Evolutionary conservation across 2,329 filamentous ascomycete species (phyloP).

Genomic region (Ceratocystis cubensis): DNA sequence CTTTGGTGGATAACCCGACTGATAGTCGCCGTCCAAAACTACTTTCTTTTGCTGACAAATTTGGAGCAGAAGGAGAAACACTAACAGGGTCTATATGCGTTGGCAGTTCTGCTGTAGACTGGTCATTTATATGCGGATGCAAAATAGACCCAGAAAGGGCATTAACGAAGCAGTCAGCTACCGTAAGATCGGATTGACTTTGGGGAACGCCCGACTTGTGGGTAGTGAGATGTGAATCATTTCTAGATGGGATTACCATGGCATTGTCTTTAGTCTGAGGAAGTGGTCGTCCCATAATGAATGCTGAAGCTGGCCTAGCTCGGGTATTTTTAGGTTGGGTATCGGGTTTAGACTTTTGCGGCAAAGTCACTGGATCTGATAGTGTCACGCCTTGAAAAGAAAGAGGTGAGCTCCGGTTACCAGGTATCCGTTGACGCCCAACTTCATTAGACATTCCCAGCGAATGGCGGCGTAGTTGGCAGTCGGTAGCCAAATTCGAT

Average conservation of each 20-base stretch:
- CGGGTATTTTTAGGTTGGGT: background rate
- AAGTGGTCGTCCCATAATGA: background rate
- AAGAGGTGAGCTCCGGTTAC: background rate
- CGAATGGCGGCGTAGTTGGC: background rate
- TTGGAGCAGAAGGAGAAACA: background rate
- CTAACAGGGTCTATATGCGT: background rate
- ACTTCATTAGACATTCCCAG: background rate
- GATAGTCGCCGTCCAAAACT: background rate
- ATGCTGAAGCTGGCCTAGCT: background rate
- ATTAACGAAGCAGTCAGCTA: background rate
- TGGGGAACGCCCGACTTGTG: background rate
- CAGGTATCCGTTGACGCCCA: background rate
- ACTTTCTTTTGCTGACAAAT: background rate
- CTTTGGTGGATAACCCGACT: background rate
- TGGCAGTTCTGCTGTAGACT: background rate
- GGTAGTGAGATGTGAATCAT: background rate
- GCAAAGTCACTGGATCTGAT: background rate
- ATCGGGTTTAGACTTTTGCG: background rate
- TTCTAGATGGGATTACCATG: background rate
- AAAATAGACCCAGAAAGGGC: too few relatives aligned
- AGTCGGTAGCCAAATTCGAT: background rate
- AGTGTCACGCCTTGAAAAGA: background rate
- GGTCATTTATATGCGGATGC: background rate
- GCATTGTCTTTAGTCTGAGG: background rate
- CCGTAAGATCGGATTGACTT: background rate